These are phyloP conservation scores for Aureobasidium sp. DNA, from an alignment of 2,329 filamentous ascomycete species.

Conservation along the genomic window DNA sequence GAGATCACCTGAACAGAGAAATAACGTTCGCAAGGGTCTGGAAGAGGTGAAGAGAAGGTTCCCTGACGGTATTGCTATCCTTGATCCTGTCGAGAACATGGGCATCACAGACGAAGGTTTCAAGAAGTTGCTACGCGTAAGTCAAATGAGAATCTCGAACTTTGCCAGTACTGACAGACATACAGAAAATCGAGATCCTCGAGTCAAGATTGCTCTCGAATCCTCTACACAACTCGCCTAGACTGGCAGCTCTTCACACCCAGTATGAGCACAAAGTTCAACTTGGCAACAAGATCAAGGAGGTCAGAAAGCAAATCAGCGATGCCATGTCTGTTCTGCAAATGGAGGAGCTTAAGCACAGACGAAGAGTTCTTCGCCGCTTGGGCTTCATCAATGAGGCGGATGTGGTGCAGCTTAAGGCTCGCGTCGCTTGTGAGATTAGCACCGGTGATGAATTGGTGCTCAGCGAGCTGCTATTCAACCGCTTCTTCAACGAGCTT, in stretches of 20 bases:
- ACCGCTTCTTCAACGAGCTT: slow-evolving; percentile 95
- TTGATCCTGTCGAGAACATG: slow-evolving; percentile 97
- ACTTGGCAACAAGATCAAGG: slow-evolving; percentile 72
- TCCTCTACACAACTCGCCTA: slow-evolving; percentile 82
- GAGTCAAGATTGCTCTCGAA: slow-evolving; percentile 85
- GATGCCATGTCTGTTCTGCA: slow-evolving; percentile 84
- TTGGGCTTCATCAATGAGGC: slow-evolving; percentile 92
- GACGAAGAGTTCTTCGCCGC: slow-evolving; percentile 88
- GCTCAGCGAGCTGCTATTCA: slow-evolving; percentile 87
- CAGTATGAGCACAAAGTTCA: slow-evolving; percentile 78
- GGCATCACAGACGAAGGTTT: slow-evolving; percentile 85
- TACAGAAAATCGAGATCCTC: slow-evolving; percentile 86
- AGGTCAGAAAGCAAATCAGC: slow-evolving; percentile 76
- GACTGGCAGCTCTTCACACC: slow-evolving; percentile 76
- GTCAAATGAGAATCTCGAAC: slow-evolving; percentile 18
- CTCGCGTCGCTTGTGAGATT: slow-evolving; percentile 94
- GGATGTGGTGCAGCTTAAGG: slow-evolving; percentile 94
- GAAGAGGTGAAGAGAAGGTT: slow-evolving; percentile 80
- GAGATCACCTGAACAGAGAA: slow-evolving; percentile 59
- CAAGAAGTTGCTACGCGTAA: slow-evolving; percentile 71
- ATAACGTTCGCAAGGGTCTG: slow-evolving; percentile 59
- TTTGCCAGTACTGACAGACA: slow-evolving; percentile 18
- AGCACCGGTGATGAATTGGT: slow-evolving; percentile 93
- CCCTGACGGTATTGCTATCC: slow-evolving; percentile 78
- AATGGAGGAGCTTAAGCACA: slow-evolving; percentile 89